phyloP scores from a whole-genome alignment of 2,329 filamentous ascomycete species.

The Ascomycota sp. region DNA sequence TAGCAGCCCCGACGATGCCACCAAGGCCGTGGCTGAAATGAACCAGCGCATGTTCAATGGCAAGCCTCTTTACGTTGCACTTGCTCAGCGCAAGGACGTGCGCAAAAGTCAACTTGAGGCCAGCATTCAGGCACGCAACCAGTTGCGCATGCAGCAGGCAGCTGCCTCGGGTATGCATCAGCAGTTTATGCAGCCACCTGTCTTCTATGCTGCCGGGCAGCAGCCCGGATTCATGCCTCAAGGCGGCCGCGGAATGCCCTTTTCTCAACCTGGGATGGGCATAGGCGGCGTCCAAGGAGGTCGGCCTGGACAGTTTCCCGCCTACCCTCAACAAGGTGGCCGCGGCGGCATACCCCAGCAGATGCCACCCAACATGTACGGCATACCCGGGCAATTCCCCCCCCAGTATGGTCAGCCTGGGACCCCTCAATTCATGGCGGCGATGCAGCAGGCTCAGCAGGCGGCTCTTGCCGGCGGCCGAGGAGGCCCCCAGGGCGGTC shows the following conservation, averaged over 20 bases:
- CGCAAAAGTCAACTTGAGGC: conserved; percentile 98
- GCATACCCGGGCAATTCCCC: conserved; percentile 58
- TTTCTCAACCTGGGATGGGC: conserved; percentile 39
- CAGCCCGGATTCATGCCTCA: conserved; percentile 47
- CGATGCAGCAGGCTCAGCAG: conserved; percentile 58
- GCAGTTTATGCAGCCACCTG: conserved; percentile 68
- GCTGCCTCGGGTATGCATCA: conserved; percentile 74
- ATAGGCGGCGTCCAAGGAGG: conserved; percentile 55
- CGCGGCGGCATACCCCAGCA: conserved; percentile 73
- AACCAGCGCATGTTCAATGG: conserved; percentile 96
- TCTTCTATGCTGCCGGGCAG: conserved; percentile 77
- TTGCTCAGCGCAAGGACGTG: conserved; percentile 98
- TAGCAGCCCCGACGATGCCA: conserved; percentile 95
- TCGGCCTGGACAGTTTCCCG: conserved; percentile 69
- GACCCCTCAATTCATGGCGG: conserved; percentile 57
- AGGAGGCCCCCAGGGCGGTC: conserved; percentile 41
- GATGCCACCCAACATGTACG: conserved; percentile 71
- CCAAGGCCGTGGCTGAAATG: conserved; percentile 97
- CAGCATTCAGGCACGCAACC: conserved; percentile 96
- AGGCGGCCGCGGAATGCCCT: conserved; percentile 42
- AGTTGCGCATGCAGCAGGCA: conserved; percentile 93
- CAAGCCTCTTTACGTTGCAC: conserved; percentile 93
- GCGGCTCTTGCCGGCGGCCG: conserved; percentile 37
- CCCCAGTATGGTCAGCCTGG: conserved; percentile 60
- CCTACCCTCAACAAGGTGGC: conserved; percentile 67